Base-by-base conservation (phyloP, 2,329 filamentous ascomycete genomes). In the Neurospora sp. region DNA sequence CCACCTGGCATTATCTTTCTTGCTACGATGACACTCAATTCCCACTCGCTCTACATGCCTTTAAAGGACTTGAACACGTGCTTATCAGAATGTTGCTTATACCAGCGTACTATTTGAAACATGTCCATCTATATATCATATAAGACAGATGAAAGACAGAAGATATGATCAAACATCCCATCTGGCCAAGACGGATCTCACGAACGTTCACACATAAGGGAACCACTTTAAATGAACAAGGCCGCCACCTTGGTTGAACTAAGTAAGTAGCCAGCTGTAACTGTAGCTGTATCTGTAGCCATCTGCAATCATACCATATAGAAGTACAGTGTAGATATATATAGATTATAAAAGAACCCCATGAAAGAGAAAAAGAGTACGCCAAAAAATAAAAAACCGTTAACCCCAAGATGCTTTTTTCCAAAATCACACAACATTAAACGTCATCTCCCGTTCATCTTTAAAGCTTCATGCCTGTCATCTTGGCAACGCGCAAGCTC, bases 391-490 rank as follows among this genome's bases (percentile, higher is more conserved):
- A 43, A 28, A 28, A 17, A 28, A 9, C 52, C 52, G 15, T 62
- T 17, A 62, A 67, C 68, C 19, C 36, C 38, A 23, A 40, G 11
- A 39, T 66, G 46, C 40, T 19, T 36, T 68, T 52, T 19, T 0
- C 33, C 36, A 40, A 66, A 28, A 68, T 62, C 23, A 62, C 23
- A 36, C 23, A 15, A 36, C 23, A 15, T 28, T 33, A 17, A 58
- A 58, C 5, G 9, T 17, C 23, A 17, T 39, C 28, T 66, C 40
- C n/a, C 17, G 39, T n/a, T 9, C 40, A 52, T 66, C 38, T n/a
- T 79, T 89, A 98, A 80, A 99, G 79, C 87, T 97, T 99, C 95
- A 98, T 97, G 10, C 96, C 96, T 80, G 97, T 84, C 73, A 90
- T 90, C 86, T 97, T 90, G 76, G 93, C 92, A 69, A 99, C 96